phyloP scores from a whole-genome alignment of 208 protist genomes.

The Leishmania lainsoni region DNA sequence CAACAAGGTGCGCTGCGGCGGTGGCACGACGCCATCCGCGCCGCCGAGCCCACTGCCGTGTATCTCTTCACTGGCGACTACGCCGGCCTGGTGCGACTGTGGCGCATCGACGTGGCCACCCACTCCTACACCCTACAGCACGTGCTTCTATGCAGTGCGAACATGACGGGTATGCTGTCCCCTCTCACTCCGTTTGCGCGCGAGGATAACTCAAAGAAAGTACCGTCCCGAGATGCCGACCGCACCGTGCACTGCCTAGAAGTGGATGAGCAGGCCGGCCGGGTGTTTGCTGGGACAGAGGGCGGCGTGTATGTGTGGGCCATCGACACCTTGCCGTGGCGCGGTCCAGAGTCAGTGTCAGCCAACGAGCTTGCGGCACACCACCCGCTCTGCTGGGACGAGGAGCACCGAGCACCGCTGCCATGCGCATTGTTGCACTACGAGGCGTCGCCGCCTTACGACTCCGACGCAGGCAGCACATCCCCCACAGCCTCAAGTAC shows the following conservation, averaged over 20 bases:
- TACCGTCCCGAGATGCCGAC: constrained; percentile 30
- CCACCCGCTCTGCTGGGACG: constrained; percentile 68
- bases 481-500: neutral
- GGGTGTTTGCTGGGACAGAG: constrained; percentile 64
- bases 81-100: constrained; percentile 63
- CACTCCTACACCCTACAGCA: constrained; percentile 44
- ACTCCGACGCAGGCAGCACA: neutral
- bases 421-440: constrained; percentile 20
- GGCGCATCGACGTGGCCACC: constrained; percentile 63
- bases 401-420: constrained; percentile 25
- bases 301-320: constrained; percentile 69
- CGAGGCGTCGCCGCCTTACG: neutral
- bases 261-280: constrained; percentile 45
- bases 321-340: constrained; percentile 60
- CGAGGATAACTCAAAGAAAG: constrained; percentile 36
- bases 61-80: constrained; percentile 79
- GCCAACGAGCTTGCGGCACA: neutral
- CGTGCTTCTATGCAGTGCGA: constrained; percentile 57
- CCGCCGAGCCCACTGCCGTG: constrained; percentile 48
- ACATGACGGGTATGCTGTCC: constrained; percentile 33
- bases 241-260: constrained; percentile 57
- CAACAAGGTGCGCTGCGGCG: constrained; percentile 4
- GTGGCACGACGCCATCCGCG: constrained; percentile 23
- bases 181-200: constrained; percentile 44
- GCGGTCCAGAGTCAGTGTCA: constrained; percentile 13